Conservation (phyloP, 2,329 filamentous ascomycete species). For the Bipolaris oryzae region DNA sequence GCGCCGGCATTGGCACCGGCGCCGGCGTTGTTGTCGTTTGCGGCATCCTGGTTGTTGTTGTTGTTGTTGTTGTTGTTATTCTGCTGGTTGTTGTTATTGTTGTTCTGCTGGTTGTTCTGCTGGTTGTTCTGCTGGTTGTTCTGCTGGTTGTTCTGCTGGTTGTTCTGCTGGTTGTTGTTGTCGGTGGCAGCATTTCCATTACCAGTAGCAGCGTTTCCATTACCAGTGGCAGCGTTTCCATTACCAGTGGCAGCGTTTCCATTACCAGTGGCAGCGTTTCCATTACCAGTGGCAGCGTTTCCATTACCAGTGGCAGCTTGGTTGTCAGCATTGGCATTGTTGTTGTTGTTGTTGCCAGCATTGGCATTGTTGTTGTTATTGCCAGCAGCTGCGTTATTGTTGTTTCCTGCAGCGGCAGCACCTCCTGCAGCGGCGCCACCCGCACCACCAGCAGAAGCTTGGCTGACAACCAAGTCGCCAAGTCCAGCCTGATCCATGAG, state of each 20-base stretch:
- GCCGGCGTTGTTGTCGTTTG: conserved; percentile 24
- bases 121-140: background rate
- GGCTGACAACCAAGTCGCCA: conserved; percentile 61
- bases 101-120: conserved; percentile 2
- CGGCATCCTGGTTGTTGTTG: conserved; percentile 18
- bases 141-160: conserved; percentile 7
- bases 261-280: too few relatives aligned
- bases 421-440: conserved; percentile 33
- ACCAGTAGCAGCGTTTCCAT: background rate
- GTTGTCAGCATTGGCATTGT: too few relatives aligned
- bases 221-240: background rate
- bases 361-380: too few relatives aligned
- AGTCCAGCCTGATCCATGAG: conserved; percentile 68
- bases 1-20: conserved; percentile 14
- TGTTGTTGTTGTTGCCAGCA: too few relatives aligned
- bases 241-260: conserved; percentile 1
- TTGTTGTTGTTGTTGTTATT: conserved; percentile 14
- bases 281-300: too few relatives aligned
- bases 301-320: too few relatives aligned
- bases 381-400: background rate
- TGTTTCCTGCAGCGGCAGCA: conserved; percentile 24
- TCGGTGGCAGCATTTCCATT: conserved; percentile 7
- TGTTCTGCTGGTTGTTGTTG: conserved; percentile 13
- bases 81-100: conserved; percentile 1
- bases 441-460: conserved; percentile 46